Percentiles rank a stretch among this genome's conserved stretches.
These are phyloP conservation scores for Clonostachys chloroleuca DNA, from an alignment of 2,329 filamentous ascomycete species.

Conservation along the genomic window DNA sequence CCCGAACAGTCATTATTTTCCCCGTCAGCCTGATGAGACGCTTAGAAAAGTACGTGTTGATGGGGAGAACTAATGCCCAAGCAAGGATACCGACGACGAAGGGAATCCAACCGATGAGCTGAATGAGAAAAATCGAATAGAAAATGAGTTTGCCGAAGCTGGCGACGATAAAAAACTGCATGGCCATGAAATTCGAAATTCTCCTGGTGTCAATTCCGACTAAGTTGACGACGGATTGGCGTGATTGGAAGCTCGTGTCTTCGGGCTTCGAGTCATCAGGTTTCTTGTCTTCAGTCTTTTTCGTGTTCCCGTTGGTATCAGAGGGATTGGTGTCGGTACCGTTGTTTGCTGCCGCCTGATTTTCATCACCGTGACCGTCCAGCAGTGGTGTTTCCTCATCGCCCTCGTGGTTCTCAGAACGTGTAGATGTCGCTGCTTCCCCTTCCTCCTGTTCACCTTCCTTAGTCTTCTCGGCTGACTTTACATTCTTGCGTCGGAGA, in stretches of 20 bases:
- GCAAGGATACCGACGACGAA: slow-evolving; percentile 61
- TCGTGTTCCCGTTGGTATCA: slow-evolving; percentile 27
- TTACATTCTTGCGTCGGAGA: slow-evolving; percentile 73
- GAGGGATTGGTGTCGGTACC: slow-evolving; percentile 5
- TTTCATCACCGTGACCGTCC: background rate
- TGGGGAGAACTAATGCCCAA: slow-evolving; percentile 59
- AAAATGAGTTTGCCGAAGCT: slow-evolving; percentile 60
- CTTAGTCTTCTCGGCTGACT: slow-evolving; percentile 42
- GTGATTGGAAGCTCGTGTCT: slow-evolving; percentile 31
- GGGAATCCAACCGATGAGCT: slow-evolving; percentile 68
- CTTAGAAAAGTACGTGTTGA: slow-evolving; percentile 65
- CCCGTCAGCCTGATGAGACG: slow-evolving; percentile 62
- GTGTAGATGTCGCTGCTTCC: background rate
- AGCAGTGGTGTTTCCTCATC: slow-evolving; percentile 10
- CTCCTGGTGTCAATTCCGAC: slow-evolving; percentile 73
- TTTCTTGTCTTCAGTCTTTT: slow-evolving; percentile 39
- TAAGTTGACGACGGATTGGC: slow-evolving; percentile 72
- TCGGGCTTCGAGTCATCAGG: slow-evolving; percentile 41
- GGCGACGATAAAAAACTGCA: slow-evolving; percentile 60
- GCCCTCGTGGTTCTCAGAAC: slow-evolving; percentile 7
- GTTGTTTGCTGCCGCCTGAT: slow-evolving; percentile 10
- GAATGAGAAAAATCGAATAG: slow-evolving; percentile 62
- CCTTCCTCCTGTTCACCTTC: slow-evolving; percentile 14
- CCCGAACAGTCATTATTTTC: slow-evolving; percentile 68
- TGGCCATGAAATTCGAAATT: slow-evolving; percentile 63